Base-by-base conservation (phyloP, 768 basidiomycete species). In the Suillus paluster region DNA sequence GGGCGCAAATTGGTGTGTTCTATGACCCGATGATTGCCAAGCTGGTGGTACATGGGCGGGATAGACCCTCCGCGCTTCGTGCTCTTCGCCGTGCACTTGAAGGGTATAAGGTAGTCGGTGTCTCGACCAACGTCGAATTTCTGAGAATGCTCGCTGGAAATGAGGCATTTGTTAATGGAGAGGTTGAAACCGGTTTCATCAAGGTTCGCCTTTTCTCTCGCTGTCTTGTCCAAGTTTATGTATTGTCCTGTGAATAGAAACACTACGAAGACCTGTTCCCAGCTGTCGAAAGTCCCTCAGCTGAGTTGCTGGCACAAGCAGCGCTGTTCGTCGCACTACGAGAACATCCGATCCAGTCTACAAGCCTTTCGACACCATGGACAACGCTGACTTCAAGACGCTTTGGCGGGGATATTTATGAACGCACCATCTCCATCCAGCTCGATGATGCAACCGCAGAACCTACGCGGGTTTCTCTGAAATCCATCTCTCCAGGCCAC, bases 1-100 rank as follows among this genome's bases (percentile, higher is more conserved):
- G 91, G 5, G 82, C 91, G 17, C 86, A 89, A 65, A 94, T 94
- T 46, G 91, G 92, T 23, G 90, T 95, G 1, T 95, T 88, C 74
- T 96, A 95, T 72, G 94, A 96, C 68, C 93, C 94, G 0, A 89
- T 96, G 87, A 95, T 96, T 62, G 89, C 92, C 3, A 96, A 96
- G 73, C 87, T 97, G 6, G 90, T 98, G 19, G 93, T 92, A 10
- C 92, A 94, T 66, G 95, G 93, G 15, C 79, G 86, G 30, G 91
- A 95, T 74, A 84, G 95, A 23, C 86, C 86, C 2, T 93, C 95
- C 70, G 95, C 95, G 0, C 73, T 98, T 69, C 81, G 93, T 19
- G 82, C 93, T 70, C 80, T 97, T 63, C 78, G 92, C 3, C 87
- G 86, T 60, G 94, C 93, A 5, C 75, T 97, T 44, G 92, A 90